Base-by-base conservation (phyloP, 352 stramenopile genomes). In the Globisporangium megalacanthum region DNA sequence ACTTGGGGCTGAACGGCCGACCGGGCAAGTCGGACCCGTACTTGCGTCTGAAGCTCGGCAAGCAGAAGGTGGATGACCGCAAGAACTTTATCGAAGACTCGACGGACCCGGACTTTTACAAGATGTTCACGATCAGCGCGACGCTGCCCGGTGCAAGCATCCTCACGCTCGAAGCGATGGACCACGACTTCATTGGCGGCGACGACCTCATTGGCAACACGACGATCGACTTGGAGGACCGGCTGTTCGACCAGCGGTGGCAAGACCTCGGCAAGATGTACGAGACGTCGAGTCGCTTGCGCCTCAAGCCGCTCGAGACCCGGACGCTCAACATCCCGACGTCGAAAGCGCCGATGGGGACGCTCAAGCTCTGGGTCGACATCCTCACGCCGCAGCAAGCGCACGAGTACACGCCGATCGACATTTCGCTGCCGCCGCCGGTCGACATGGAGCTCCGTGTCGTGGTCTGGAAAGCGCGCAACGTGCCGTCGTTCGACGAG, bases 151-250 rank as follows among this genome's bases (percentile, higher is more conserved):
- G 92, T 44, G 79, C 88, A 1, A 87, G 83, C 11, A 80, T 90
- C 46, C 60, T 98, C 47, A 83, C 85, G 46, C 96, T 97, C 45
- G 73, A 94, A 45, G 80, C 90, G 0, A 94, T 95, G 75, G 93
- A 98, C 64, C 86, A 91, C 51, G 89, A 98, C 54, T 62, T 89
- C 2, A 91, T 98, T 48, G 85, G 84, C 22, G 82, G 77, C 19
- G 91, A 98, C 54, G 90, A 98, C 49, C 65, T 98, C 20, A 97
- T 98, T 45, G 93, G 93, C 9, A 77, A 72, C 50, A 98, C 92
- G n/a, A 85, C 72, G 0, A 97, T 98, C 60, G 93, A 98, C 57
- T 64, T 98, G 0, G 93, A 98, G 60, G 93, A 98, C 64, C 83
- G 93, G 13, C 71, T 96, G 69, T 97, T 98, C 64, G 85, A 97